A percentile compares a stretch with the other conserved stretches of the same genome.
phyloP scores from a whole-genome alignment of 495 filamentous ascomycete species.

The Saxispiralis lemnorum region DNA sequence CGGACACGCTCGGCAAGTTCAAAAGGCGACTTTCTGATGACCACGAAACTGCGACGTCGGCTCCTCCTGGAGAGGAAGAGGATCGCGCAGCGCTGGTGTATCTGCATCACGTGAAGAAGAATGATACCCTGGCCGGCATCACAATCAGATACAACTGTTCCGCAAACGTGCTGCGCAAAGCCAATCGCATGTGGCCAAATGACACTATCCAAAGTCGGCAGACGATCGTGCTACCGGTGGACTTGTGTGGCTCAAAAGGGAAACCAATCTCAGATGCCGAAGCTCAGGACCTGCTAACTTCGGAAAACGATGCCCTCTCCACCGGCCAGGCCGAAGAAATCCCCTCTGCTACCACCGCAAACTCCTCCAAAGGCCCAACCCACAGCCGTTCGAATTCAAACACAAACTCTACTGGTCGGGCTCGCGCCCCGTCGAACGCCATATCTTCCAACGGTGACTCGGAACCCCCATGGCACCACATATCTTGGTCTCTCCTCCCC shows the following conservation, averaged over 20 bases:
- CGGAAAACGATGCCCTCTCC: conserved; percentile 6
- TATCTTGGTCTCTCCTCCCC: conserved; percentile 69
- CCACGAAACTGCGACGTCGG: conserved; percentile 21
- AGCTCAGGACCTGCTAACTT: conserved; percentile 12
- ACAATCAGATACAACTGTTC: conserved; percentile 77
- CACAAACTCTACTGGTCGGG: conserved; percentile 2
- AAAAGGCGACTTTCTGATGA: conserved; percentile 46
- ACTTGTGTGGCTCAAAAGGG: conserved; percentile 74
- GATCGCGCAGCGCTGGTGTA: conserved; percentile 69
- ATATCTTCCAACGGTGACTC: conserved; percentile 14
- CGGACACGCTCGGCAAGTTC: conserved; percentile 31
- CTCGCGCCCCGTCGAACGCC: background rate
- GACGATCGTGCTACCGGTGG: conserved; percentile 68
- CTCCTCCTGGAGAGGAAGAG: conserved; percentile 26
- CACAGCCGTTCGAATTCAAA: conserved; percentile 23
- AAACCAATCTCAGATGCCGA: conserved; percentile 27
- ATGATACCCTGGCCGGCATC: conserved; percentile 77
- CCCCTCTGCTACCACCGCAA: conserved; percentile 13
- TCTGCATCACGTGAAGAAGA: conserved; percentile 64
- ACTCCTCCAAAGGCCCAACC: conserved; percentile 4
- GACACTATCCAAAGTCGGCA: conserved; percentile 74
- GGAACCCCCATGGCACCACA: conserved; percentile 56
- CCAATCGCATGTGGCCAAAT: conserved; percentile 85
- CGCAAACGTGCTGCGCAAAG: conserved; percentile 59
- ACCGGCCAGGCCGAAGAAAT: conserved; percentile 12